Conservation (phyloP, 23 red algal genomes). For the Gracilaria domingensis region DNA sequence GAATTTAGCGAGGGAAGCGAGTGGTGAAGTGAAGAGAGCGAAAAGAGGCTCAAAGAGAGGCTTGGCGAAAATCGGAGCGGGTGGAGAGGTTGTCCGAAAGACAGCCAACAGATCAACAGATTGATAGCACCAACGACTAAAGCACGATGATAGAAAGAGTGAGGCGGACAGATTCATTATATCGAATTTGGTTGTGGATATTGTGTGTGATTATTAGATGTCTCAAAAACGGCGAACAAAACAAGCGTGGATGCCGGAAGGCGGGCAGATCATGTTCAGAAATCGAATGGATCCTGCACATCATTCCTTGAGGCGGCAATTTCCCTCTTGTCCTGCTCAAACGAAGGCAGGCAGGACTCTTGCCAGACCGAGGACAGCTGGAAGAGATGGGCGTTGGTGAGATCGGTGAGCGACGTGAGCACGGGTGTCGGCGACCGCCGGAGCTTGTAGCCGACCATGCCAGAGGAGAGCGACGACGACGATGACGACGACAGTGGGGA, state of each 20-base stretch:
- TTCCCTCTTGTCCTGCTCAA: slow-evolving; percentile 45
- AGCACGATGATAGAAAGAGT: not conserved
- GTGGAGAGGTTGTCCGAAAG: not conserved
- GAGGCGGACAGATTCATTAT: not conserved
- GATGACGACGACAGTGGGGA: not conserved
- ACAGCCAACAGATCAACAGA: not conserved
- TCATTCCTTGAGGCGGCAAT: slow-evolving; percentile 37
- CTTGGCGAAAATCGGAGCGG: not conserved
- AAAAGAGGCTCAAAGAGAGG: no score
- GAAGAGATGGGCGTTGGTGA: slow-evolving; percentile 37
- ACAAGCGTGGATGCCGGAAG: not conserved
- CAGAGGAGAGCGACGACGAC: not conserved
- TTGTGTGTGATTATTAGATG: no score
- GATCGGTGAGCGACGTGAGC: slow-evolving; percentile 49
- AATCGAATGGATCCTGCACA: slow-evolving; percentile 48
- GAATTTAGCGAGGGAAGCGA: not conserved
- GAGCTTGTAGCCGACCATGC: slow-evolving; percentile 1
- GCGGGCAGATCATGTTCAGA: not conserved
- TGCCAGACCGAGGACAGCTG: slow-evolving; percentile 60
- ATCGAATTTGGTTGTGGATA: no score
- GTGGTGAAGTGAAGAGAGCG: not conserved
- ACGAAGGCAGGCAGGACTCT: slow-evolving; percentile 33
- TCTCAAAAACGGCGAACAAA: not conserved
- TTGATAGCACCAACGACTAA: not conserved
- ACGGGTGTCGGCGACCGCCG: slow-evolving; percentile 60